Percentiles rank a stretch among this genome's conserved stretches.
These are phyloP conservation scores for Clitopilus hobsonii DNA, from an alignment of 768 basidiomycete species.

Conservation along the genomic window DNA sequence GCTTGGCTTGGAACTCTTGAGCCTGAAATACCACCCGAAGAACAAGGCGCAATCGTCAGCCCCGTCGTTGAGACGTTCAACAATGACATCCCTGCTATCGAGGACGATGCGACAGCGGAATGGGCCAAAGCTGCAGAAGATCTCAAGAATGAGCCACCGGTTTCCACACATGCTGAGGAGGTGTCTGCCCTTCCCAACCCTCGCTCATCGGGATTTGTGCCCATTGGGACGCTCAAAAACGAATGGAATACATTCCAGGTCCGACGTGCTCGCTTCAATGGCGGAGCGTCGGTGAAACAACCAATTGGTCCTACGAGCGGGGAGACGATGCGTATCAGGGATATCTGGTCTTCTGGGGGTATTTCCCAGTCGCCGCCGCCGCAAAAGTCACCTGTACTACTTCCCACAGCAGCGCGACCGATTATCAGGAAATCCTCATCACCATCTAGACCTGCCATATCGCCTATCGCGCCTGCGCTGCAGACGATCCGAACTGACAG, in stretches of 20 bases:
- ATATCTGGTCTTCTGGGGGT: slow-evolving; percentile 29
- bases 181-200: slow-evolving; percentile 52
- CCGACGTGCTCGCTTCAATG: slow-evolving; percentile 13
- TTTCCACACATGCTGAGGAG: slow-evolving; percentile 7
- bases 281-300: slow-evolving; percentile 25
- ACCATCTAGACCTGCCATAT: slow-evolving; percentile 17
- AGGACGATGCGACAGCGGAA: slow-evolving; percentile 22
- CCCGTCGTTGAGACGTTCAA: neutral
- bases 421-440: slow-evolving; percentile 5
- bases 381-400: neutral
- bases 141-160: neutral
- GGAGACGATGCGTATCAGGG: slow-evolving; percentile 32
- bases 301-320: neutral
- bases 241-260: slow-evolving; percentile 24
- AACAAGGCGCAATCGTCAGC: neutral
- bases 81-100: neutral
- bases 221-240: slow-evolving; percentile 51
- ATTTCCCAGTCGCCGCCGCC: neutral
- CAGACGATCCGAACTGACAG: slow-evolving; percentile 32
- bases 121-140: neutral
- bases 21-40: slow-evolving; percentile 46
- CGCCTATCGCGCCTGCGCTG: slow-evolving; percentile 16
- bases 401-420: neutral
- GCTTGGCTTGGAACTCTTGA: slow-evolving; percentile 74
- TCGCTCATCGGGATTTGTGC: slow-evolving; percentile 73